phyloP scores from a whole-genome alignment of 2,329 filamentous ascomycete species.

The Pseudogymnoascus verrucosus region DNA sequence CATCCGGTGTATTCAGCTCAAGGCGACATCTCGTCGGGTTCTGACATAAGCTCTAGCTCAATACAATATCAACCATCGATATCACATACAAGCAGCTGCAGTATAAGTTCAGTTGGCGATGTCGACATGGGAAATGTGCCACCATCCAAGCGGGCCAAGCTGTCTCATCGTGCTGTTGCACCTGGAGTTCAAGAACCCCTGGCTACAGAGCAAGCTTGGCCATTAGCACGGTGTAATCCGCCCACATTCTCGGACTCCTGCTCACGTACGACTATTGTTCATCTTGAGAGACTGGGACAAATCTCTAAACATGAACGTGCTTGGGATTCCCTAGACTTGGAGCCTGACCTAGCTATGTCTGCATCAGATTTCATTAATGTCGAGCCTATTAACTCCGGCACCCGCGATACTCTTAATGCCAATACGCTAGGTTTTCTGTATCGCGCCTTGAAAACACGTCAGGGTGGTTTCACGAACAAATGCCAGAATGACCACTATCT shows the following conservation, averaged over 20 bases:
- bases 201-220: constrained; percentile 43
- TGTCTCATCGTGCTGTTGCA: constrained; percentile 18
- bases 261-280: constrained; percentile 42
- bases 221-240: constrained; percentile 43
- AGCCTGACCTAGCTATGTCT: constrained; percentile 17
- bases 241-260: constrained; percentile 37
- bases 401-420: constrained; percentile 61
- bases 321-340: constrained; percentile 39
- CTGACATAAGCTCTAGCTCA: constrained; percentile 35
- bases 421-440: constrained; percentile 64
- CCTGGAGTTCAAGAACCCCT: constrained; percentile 41
- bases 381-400: constrained; percentile 39
- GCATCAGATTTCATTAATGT: constrained; percentile 25
- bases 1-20: constrained; percentile 19
- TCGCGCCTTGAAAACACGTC: constrained; percentile 62
- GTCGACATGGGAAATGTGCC: constrained; percentile 23
- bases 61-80: constrained; percentile 33
- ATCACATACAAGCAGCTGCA: constrained; percentile 38
- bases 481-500: constrained; percentile 16
- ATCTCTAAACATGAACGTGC: constrained; percentile 40
- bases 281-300: constrained; percentile 43
- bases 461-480: constrained; percentile 35
- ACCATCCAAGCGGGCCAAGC: not conserved
- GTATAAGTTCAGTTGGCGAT: constrained; percentile 37
- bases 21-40: constrained; percentile 34